Base-by-base conservation (phyloP, 2,329 filamentous ascomycete genomes). In the Daldinia sp. region DNA sequence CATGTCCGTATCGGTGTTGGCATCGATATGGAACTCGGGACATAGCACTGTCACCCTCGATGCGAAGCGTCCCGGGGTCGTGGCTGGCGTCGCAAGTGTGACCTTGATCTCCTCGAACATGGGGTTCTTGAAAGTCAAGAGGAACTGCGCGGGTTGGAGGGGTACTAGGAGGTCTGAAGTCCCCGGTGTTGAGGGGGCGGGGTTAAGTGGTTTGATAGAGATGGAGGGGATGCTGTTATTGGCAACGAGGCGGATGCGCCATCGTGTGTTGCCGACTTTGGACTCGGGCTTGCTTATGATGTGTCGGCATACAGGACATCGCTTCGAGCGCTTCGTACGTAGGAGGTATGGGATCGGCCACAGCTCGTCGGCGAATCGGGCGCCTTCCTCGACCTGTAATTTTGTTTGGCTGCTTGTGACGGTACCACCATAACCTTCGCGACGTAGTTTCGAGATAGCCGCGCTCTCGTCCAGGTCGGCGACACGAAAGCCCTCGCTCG, bases 251-350 rank as follows among this genome's bases (percentile, higher is more conserved):
- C 93, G 92, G 79, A 99, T 98, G 75, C 95, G 92, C 86, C 96
- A 98, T 33, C 94, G 91, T 6, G 92, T 96, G 59, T 92, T 95
- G 53, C 90, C 89, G 35, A 97, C 90, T 80, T 98, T 99, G 66
- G 90, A 88, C 80, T 99, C 96, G 13, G 95, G 96, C 79, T 97
- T 97, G 68, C 93, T 92, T 74, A 99, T 91, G 77, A 98, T 98
- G 82, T 98, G 95, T 12, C 96, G 91, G 81, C 96, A 99, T 10
- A 91, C 88, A 57, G 93, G 92, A 80, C 96, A 99, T 51, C 96
- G 93, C 82, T 98, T 98, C 20, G 93, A 94, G 41, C 95, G 92
- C 78, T 98, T 98, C 0, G 95, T 97, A 63, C 93, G 91, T 13
- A 99, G 88, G 1, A 97, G 87, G 15, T 92, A 91, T 0, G 94